Percentiles rank a stretch among this genome's conserved stretches.
Evolutionary conservation across 192 early-diverging fungal species (phyloP).

Genomic region (Coemansia sp.): DNA sequence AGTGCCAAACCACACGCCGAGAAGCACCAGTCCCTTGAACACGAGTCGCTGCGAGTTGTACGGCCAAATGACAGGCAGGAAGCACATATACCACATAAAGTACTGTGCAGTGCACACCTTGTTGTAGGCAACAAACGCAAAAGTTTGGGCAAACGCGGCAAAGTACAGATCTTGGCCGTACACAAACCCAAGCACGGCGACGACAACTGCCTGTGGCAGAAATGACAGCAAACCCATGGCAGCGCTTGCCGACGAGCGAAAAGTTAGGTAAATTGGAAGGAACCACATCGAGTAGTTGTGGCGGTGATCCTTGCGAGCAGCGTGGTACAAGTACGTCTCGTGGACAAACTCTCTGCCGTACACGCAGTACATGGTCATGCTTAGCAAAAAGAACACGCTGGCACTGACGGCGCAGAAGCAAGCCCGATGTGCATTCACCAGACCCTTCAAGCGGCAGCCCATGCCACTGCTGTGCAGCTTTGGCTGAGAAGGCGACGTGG

Average conservation of each 20-base stretch:
- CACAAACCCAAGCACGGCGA: conserved; percentile 62
- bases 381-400: conserved; percentile 60
- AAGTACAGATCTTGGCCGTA: conserved; percentile 83
- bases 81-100: conserved; percentile 98
- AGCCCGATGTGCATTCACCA: conserved; percentile 60
- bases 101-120: conserved; percentile 98
- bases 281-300: conserved; percentile 99
- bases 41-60: conserved; percentile 50
- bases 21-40: conserved; percentile 54
- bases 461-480: conserved; percentile 2
- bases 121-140: conserved; percentile 93
- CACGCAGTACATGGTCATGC: conserved; percentile 65
- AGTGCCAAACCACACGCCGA: conserved; percentile 66
- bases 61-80: conserved; percentile 84
- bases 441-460: not conserved
- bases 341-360: conserved; percentile 85
- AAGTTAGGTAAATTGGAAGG: conserved; percentile 87
- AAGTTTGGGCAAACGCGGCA: conserved; percentile 90
- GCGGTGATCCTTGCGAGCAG: conserved; percentile 93
- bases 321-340: conserved; percentile 91
- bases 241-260: conserved; percentile 50
- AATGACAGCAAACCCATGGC: conserved; percentile 72
- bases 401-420: conserved; percentile 65
- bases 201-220: conserved; percentile 75
- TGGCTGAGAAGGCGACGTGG: not conserved